Percentiles rank a stretch among this genome's conserved stretches.
Evolutionary conservation across 2,329 filamentous ascomycete genomes (phyloP).

Genomic region (Cladosporium oxysporum): DNA sequence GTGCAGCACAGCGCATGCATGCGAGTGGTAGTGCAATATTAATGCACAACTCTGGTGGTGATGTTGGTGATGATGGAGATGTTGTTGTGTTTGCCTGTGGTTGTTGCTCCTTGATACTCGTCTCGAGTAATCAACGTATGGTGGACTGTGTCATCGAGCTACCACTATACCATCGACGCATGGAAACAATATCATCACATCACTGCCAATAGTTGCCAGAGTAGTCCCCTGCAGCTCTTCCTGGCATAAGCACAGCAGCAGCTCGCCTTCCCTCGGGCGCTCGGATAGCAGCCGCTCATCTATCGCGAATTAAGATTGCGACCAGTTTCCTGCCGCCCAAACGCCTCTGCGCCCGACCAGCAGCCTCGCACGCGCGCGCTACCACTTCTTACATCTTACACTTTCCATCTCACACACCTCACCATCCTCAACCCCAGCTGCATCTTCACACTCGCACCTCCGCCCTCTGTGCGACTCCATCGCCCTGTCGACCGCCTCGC

Average conservation of each 20-base stretch:
- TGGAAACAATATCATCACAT: neutral
- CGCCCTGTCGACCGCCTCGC: constrained; percentile 11
- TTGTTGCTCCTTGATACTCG: neutral
- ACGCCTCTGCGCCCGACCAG: constrained; percentile 2
- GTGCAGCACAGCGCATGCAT: neutral
- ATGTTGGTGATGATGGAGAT: neutral
- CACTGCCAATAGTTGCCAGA: neutral
- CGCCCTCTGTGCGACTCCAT: constrained; percentile 15
- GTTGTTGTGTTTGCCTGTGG: neutral
- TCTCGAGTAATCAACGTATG: neutral
- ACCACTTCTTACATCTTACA: neutral
- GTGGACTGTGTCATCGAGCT: neutral
- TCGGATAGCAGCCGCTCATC: neutral
- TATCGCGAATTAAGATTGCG: constrained; percentile 7
- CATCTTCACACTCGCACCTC: constrained; percentile 4
- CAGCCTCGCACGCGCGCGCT: neutral
- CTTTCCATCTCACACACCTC: neutral
- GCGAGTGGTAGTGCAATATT: neutral
- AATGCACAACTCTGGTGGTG: neutral
- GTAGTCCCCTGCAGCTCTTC: neutral
- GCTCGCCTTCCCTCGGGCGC: neutral
- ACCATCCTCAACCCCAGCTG: constrained; percentile 8
- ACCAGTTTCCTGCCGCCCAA: constrained; percentile 9
- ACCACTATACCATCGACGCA: neutral
- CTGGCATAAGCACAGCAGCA: neutral